Percentiles rank a stretch among this genome's conserved stretches.
These are phyloP conservation scores for Fomitopsis palustris DNA, from an alignment of 1,284 basidiomycete species.

Conservation along the genomic window DNA sequence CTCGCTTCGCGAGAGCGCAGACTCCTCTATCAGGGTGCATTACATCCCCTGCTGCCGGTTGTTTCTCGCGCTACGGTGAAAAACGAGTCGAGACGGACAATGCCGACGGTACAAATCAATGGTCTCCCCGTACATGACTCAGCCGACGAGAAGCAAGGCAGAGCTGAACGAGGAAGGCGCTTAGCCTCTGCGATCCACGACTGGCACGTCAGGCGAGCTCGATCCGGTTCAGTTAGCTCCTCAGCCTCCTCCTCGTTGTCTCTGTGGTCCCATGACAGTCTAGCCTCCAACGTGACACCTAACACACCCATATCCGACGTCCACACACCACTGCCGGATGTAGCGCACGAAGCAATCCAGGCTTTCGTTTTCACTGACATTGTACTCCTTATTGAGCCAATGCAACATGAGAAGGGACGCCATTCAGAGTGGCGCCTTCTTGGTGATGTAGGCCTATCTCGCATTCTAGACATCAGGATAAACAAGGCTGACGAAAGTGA, in stretches of 20 bases:
- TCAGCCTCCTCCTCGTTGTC: constrained; percentile 35
- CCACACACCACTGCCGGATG: background rate
- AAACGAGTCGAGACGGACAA: background rate
- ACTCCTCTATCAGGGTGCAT: constrained; percentile 64
- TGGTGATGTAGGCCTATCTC: constrained; percentile 51
- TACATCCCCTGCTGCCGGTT: constrained; percentile 12
- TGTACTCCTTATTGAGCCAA: constrained; percentile 37
- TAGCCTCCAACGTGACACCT: constrained; percentile 16
- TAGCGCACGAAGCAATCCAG: constrained; percentile 22
- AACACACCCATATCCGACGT: constrained; percentile 14
- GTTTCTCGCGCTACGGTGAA: no score
- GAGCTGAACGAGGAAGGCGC: constrained; percentile 22
- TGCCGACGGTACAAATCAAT: constrained; percentile 1
- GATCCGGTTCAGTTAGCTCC: constrained; percentile 46
- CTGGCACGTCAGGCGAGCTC: constrained; percentile 38
- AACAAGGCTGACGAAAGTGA: constrained; percentile 15
- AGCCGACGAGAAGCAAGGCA: background rate
- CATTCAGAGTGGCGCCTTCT: constrained; percentile 41
- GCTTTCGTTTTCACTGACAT: constrained; percentile 54
- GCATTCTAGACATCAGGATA: constrained; percentile 48
- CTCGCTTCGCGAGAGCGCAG: constrained; percentile 70
- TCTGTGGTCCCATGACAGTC: constrained; percentile 21
- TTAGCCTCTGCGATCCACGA: constrained; percentile 40
- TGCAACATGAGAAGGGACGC: constrained; percentile 18
- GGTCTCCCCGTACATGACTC: background rate